Base-by-base conservation (phyloP, 257 asterid genomes). In the Solanum neorickii region DNA sequence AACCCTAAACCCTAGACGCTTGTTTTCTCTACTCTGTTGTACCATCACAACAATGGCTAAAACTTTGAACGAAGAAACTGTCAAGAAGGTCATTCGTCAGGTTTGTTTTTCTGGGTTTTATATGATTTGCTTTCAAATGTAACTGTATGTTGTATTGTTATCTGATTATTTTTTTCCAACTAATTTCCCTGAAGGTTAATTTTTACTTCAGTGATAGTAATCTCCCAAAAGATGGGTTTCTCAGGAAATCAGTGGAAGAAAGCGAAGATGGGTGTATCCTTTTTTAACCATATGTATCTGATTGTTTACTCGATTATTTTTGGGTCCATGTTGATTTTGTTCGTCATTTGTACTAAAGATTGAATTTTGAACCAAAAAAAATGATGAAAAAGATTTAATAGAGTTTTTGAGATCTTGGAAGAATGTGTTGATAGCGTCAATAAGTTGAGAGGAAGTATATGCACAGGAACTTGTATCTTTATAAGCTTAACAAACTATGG, bases 201-300 rank as follows among this genome's bases (percentile, higher is more conserved):
- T 97, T 97, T 89, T 97, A 97, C 90, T 95, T 97, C 89, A 93
- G 99, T 84, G 99, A 96, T 89, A 97, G 99, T 85, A 97, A 96
- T 91, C 98, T 97, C 62, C 98, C 99, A n/a, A 91, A 94, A 84
- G 99, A 97, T 89, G 88, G 86, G 0, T 97, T 97, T 89, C 87
- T 97, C 87, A 92, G 42, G 91, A 92, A 89, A 90, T 92, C 97
- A 82, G 88, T 97, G 73, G 88, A 90, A 69, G 99, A 95, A 73
- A 93, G 94, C 86, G 98, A 96, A 59, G 98, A 95, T 92, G 98
- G 99, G 76, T 87, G 99, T 97, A 97, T 95, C 99, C 93, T 96
- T 91, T 83, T 78, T 31, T 52, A 69, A 33, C 10, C 35, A 0
- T 44, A 27, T 78, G n/a, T 1, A 76, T 76, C 6, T 42, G 13